Conservation (phyloP, 2,329 filamentous ascomycete genomes). For the Clonostachys chloroleuca region DNA sequence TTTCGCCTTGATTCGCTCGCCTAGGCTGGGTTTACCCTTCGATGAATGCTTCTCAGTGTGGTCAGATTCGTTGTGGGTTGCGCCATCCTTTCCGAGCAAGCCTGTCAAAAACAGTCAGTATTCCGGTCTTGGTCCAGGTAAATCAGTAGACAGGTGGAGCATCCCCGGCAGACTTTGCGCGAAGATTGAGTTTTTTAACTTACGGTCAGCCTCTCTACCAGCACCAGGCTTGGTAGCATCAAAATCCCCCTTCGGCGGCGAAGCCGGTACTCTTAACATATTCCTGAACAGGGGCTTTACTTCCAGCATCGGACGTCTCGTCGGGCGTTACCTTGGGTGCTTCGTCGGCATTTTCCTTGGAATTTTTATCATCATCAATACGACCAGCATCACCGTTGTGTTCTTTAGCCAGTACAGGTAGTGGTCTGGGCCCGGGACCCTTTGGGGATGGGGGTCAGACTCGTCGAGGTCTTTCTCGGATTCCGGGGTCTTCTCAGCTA, state of each 20-base stretch:
- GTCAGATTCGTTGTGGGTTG: background rate
- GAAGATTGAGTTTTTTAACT: slow-evolving; percentile 22
- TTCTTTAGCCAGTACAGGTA: slow-evolving; percentile 27
- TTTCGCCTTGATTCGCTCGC: slow-evolving; percentile 67
- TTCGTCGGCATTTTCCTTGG: slow-evolving; percentile 5
- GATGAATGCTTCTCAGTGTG: slow-evolving; percentile 17
- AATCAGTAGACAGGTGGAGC: too few species aligned
- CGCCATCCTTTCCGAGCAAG: background rate
- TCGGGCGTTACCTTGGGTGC: slow-evolving; percentile 11
- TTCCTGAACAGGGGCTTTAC: slow-evolving; percentile 18
- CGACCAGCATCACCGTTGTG: slow-evolving; percentile 23
- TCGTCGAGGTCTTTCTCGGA: slow-evolving; percentile 23
- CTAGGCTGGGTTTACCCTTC: slow-evolving; percentile 44
- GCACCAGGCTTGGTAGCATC: slow-evolving; percentile 61
- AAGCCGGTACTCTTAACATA: slow-evolving; percentile 55
- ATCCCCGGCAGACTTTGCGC: slow-evolving; percentile 46
- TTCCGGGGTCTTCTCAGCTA: slow-evolving; percentile 33
- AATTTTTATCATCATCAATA: background rate
- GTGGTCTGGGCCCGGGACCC: slow-evolving; percentile 35
- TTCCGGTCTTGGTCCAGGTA: too few species aligned
- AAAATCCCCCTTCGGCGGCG: slow-evolving; percentile 59
- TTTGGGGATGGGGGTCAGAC: slow-evolving; percentile 23
- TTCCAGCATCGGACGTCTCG: slow-evolving; percentile 8
- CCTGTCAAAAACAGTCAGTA: too few species aligned
- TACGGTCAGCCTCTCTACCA: slow-evolving; percentile 62